Evolutionary conservation across 441 rosid genomes (phyloP), one percentile per base, ranked within the genome.

Genomic region (Macaranga tanarius): DNA sequence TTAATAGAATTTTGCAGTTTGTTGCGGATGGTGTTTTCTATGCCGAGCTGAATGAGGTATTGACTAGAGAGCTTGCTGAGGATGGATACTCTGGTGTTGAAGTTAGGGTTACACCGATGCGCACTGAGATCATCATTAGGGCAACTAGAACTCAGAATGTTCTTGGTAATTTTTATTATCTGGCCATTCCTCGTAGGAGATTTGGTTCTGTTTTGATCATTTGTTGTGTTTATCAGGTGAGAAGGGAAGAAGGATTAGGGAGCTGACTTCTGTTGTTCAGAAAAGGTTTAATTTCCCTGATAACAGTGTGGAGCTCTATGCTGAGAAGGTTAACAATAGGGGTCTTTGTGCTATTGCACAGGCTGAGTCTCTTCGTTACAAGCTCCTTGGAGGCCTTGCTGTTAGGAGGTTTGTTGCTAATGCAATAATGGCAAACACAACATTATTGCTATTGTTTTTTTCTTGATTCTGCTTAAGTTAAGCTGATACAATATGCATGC

Each of bases 311-410:
- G 96, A 90, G 82, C 85, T 92, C 22, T 90, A 88, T 15, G 97
- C 96, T 7, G 97, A 90, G 78, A 92, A 89, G 79, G 95, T 89
- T 20, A 78, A 76, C 79, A 89, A 84, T 78, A 88, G 95, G 65
- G 97, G 97, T 4, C 93, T 92, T 7, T 92, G 96, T 63, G 97
- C 97, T 23, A 86, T 90, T 75, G 97, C 96, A n/a, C 96, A 90
- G 81, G 97, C 93, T 0, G 96, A 89, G 82, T 92, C 97, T 70
- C 92, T 92, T 19, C 95, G 98, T 40, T 90, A 90, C 92, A 90
- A 92, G 87, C 89, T 92, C 26, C 93, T 92, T 19, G 93, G 96
- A 28, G 98, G 96, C 1, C 97, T 92, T 2, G 96, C 98, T 22
- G 98, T 91, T 44, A 85, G 98, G 38, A 87, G 97, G 98, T 90